phyloP scores from a whole-genome alignment of 768 basidiomycete genomes.

The Russula olivacea region DNA sequence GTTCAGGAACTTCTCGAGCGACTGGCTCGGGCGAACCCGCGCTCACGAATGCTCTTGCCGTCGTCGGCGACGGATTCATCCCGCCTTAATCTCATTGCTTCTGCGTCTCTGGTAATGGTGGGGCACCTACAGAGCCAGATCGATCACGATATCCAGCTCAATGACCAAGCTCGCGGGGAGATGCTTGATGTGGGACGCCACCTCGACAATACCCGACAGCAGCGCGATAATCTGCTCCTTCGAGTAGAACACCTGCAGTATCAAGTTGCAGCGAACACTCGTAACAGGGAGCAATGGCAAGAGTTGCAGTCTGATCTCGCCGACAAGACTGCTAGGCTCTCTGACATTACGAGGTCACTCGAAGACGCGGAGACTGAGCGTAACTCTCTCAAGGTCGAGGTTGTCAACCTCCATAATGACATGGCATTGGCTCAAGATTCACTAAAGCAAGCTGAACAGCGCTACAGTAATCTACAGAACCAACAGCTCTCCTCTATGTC shows the following conservation, averaged over 20 bases:
- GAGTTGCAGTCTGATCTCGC: slow-evolving; percentile 32
- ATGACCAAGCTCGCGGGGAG: slow-evolving; percentile 1
- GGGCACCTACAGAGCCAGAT: slow-evolving; percentile 24
- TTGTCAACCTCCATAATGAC: slow-evolving; percentile 58
- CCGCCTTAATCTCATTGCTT: slow-evolving; percentile 9
- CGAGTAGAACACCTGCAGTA: slow-evolving; percentile 14
- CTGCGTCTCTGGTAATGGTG: slow-evolving; percentile 25
- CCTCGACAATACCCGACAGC: slow-evolving; percentile 1
- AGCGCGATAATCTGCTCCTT: slow-evolving; percentile 18
- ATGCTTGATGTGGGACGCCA: slow-evolving; percentile 1
- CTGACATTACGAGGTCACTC: slow-evolving; percentile 41
- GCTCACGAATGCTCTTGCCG: slow-evolving; percentile 17
- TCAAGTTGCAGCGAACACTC: slow-evolving; percentile 15
- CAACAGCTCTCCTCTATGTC: slow-evolving; percentile 64
- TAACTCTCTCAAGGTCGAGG: slow-evolving; percentile 56
- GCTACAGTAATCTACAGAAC: slow-evolving; percentile 56
- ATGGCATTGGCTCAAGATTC: slow-evolving; percentile 48
- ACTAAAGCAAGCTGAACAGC: slow-evolving; percentile 49
- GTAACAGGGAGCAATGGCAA: slow-evolving; percentile 7
- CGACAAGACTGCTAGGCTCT: slow-evolving; percentile 41
- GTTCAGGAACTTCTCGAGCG: slow-evolving; percentile 17
- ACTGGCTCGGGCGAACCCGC: slow-evolving; percentile 16
- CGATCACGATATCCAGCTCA: slow-evolving; percentile 5
- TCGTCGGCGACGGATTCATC: slow-evolving; percentile 1
- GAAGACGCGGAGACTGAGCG: slow-evolving; percentile 60